A percentile compares a stretch with the other conserved stretches of the same genome.
These are phyloP conservation scores for Sarocladium kiliense DNA, from an alignment of 2,329 filamentous ascomycete genomes.

Conservation along the genomic window DNA sequence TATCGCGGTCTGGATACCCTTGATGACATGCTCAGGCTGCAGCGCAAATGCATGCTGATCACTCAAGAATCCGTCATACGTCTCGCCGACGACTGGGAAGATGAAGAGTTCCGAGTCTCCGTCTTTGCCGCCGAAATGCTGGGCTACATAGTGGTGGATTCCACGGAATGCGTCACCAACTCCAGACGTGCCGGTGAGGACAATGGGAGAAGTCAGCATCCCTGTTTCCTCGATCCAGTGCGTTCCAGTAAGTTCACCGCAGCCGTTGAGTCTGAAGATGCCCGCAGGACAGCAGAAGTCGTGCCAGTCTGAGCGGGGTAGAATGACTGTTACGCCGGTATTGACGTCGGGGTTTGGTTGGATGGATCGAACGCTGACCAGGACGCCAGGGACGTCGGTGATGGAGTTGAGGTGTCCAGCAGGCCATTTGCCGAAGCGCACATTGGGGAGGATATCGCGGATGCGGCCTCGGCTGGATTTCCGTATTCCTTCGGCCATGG, in stretches of 20 bases:
- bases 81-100: conserved; percentile 54
- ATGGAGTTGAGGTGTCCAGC: no score
- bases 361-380: conserved; percentile 35
- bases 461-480: no score
- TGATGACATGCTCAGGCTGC: conserved; percentile 43
- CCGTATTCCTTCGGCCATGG: no score
- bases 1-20: conserved; percentile 44
- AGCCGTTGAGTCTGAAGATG: conserved; percentile 53
- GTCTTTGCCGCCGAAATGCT: conserved; percentile 36
- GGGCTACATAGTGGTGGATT: conserved; percentile 48
- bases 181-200: conserved; percentile 51
- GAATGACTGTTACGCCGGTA: conserved; percentile 40
- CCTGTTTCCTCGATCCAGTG: conserved; percentile 56
- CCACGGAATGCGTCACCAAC: conserved; percentile 52
- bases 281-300: conserved; percentile 35
- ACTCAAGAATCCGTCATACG: conserved; percentile 54
- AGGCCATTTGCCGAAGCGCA: no score
- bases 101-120: conserved; percentile 43
- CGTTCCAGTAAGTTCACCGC: conserved; percentile 52
- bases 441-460: no score
- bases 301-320: conserved; percentile 37
- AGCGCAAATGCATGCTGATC: conserved; percentile 51
- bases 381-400: conserved; percentile 39
- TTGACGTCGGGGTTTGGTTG: conserved; percentile 28
- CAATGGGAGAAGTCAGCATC: conserved; percentile 48